Base-by-base conservation (phyloP, 2,329 filamentous ascomycete genomes). In the Plenodomus biglobosus region DNA sequence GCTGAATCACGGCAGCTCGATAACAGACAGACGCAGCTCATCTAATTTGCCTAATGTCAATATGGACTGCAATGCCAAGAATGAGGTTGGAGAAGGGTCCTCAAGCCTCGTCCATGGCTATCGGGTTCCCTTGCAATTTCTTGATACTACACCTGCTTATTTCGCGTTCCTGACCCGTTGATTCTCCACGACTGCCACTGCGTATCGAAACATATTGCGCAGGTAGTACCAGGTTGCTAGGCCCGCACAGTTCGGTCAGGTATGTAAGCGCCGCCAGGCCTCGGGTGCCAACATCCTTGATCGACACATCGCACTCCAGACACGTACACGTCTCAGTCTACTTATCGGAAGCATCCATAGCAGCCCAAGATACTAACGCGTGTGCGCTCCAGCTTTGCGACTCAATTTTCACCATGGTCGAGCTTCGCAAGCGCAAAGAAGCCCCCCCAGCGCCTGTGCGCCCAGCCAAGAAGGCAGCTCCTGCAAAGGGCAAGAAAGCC, bases 361-460 rank as follows among this genome's bases (percentile, higher is more conserved):
- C 19, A 53, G 48, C 53, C 11, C 3, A 59, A 60, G 55, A 65
- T 54, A 52, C 57, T 59, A 48, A 64, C 59, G 46, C 53, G 44
- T 52, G 46, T n/a, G 48, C 43, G 40, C 38, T 50, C 30, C 51
- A 65, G 65, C 58, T 63, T 59, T 52, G 59, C 63, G 57, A 63
- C 48, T 35, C 38, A 44, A 8, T 46, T 40, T 52, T 45, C 55
- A 52, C 19, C 53, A 78, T 78, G 76, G 81, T 84, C 53, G 82
- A 85, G 71, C 76, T 85, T 41, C 78, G 83, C 66, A 85, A 85
- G 73, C 80, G 83, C 68, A 83, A 84, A 68, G 78, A 80, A 40
- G 77, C 78, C 30, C 73, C 78, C 36, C 75, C 77, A 21, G 75
- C 76, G 47, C 72, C 77, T 38, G 71, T 75, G 42, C 73, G 73